Base-by-base conservation (phyloP, 1,139 yeast species). In the Yamadazyma atmosphaerica region DNA sequence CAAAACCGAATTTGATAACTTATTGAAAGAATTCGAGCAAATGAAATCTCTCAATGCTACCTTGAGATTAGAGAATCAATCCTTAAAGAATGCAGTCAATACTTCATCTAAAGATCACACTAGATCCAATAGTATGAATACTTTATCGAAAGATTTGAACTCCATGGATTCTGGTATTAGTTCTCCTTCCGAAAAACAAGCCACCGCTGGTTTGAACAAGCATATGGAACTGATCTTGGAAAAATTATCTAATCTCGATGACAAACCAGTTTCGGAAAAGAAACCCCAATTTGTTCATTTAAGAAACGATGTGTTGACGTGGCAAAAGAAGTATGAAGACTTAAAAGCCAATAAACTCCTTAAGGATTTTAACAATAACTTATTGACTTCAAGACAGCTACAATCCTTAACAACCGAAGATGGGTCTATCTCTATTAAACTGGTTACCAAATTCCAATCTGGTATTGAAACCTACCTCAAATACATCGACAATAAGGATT, bases 301-400 rank as follows among this genome's bases (percentile, higher is more conserved):
- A 35, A 57, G 58, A 38, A 50, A 51, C 32, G 71, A 68, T 37
- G 57, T 65, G 11, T 43, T 55, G 4, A 60, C 57, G 36, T 76
- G 81, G 81, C 79, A 74, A 56, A 56, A 56, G 41, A 73, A 63
- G 44, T 76, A 63, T 46, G 79, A 74, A 54, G 63, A 65, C 12
- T 57, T 65, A 14, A 62, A 70, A 32, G 50, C 77, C 2, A 56
- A 55, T 19, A 51, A 53, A n/a, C 46, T 64, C 19, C 46, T 60
- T 2, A 46, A 50, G 14, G 53, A 55, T 15, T 51, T 65, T 31
- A 51, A 52, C n/a, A 46, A 47, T 11, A 49, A 60, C 11, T 52
- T 63, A 24, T 36, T 62, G 33, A 49, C 57, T 6, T 43, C 55
- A 17, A 50, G 50, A 4, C 61, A 62, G 29, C 50, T 72, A 42